phyloP scores from a whole-genome alignment of 495 filamentous ascomycete genomes.

The Sphaerosporella brunnea region DNA sequence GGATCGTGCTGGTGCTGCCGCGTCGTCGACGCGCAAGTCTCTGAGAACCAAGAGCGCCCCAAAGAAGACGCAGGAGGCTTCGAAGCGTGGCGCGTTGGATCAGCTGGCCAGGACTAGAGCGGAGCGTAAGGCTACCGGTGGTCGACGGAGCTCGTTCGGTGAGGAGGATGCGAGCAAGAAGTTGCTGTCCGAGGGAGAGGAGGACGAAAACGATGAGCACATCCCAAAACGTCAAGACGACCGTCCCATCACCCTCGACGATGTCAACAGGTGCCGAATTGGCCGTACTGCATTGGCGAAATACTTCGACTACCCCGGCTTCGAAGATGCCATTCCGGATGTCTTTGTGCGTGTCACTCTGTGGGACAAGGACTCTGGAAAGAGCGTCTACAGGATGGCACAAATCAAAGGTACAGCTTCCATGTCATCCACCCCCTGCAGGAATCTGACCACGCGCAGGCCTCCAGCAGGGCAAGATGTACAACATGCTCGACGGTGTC shows the following conservation, averaged over 20 bases:
- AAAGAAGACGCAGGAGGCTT: conserved; percentile 32
- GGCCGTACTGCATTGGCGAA: conserved; percentile 64
- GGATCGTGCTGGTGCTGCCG: conserved; percentile 32
- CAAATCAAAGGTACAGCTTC: conserved; percentile 53
- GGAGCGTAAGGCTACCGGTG: conserved; percentile 58
- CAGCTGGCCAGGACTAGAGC: conserved; percentile 50
- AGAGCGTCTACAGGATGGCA: conserved; percentile 66
- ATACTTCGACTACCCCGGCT: conserved; percentile 79
- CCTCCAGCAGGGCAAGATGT: conserved; percentile 59
- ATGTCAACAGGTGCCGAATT: conserved; percentile 65
- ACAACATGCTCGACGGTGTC: conserved; percentile 51
- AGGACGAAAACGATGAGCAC: conserved; percentile 53
- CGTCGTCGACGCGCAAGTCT: conserved; percentile 15
- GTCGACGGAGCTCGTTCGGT: conserved; percentile 53
- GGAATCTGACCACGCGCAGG: conserved; percentile 37
- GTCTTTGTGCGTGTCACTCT: conserved; percentile 65
- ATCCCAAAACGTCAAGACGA: conserved; percentile 29
- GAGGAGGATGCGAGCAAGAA: conserved; percentile 69
- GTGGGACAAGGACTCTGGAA: conserved; percentile 48
- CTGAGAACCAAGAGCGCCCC: conserved; percentile 24
- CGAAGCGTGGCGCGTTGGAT: conserved; percentile 65
- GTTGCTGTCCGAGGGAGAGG: conserved; percentile 55
- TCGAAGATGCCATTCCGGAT: conserved; percentile 57
- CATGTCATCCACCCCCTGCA: background rate
- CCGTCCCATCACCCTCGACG: conserved; percentile 38